phyloP scores from a whole-genome alignment of 2,329 filamentous ascomycete species.

The Fusarium brachygibbosum region DNA sequence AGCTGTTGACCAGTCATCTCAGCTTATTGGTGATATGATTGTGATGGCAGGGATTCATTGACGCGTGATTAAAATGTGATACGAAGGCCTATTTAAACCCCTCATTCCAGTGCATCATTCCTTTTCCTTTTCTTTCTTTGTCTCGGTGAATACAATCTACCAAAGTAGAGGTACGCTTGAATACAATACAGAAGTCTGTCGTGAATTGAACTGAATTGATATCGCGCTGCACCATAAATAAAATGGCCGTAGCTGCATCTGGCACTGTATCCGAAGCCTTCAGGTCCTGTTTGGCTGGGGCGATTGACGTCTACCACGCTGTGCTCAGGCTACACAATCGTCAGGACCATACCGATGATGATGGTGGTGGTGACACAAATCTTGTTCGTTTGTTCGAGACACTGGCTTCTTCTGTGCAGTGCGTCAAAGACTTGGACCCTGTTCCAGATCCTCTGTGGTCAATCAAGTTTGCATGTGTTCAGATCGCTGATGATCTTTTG shows the following conservation, averaged over 20 bases:
- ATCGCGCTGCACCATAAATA: slow-evolving; percentile 47
- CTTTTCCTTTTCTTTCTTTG: not conserved
- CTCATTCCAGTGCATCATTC: slow-evolving; percentile 30
- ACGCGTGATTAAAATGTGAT: slow-evolving; percentile 24
- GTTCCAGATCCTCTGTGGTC: not conserved
- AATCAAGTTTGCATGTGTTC: slow-evolving; percentile 41
- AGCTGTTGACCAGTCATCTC: slow-evolving; percentile 12
- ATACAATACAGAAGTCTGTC: not conserved
- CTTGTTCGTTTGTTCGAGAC: slow-evolving; percentile 16
- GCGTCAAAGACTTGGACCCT: not conserved
- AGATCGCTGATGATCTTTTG: slow-evolving; percentile 46
- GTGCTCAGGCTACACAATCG: slow-evolving; percentile 25
- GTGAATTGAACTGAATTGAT: not conserved
- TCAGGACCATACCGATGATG: not conserved
- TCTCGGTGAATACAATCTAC: too few species aligned
- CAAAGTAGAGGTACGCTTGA: not conserved
- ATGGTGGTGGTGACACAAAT: not conserved
- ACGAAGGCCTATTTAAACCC: slow-evolving; percentile 34
- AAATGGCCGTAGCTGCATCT: slow-evolving; percentile 47
- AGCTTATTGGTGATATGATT: slow-evolving; percentile 15
- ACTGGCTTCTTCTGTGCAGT: slow-evolving; percentile 16
- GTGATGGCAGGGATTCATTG: slow-evolving; percentile 23
- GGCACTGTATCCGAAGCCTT: slow-evolving; percentile 26
- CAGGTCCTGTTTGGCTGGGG: slow-evolving; percentile 37
- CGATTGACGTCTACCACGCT: slow-evolving; percentile 20